Evolutionary conservation across 371 early-diverging fungal genomes (phyloP), one percentile per base, ranked within the genome.

Genomic region (Apophysomyces ossiformis): DNA sequence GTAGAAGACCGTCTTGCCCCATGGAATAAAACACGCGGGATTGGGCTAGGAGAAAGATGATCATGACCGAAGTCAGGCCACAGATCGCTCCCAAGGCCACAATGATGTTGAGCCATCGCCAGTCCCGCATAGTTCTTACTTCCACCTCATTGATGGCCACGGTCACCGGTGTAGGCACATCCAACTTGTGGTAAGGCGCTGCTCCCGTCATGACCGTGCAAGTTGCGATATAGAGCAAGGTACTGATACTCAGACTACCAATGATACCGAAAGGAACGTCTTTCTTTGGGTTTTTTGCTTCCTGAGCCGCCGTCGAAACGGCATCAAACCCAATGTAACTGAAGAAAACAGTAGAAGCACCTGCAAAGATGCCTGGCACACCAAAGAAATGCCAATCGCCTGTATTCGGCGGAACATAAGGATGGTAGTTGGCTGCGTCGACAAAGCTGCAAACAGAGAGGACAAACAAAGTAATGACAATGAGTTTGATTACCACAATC

Each of bases 201-300:
- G 95, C 83, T 15, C 96, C 96, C 11, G 88, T 86, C 66, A 94
- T 77, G 46, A 92, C 86, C 0, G 87, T 75, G 43, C 87, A 78
- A 46, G 61, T 81, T 16, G 82, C 87, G 16, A 95, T 79, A 64
- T 95, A 95, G 15, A 94, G 83, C 2, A 80, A 78, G 0, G 94
- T 93, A 70, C 92, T 89, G 63, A 95, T 86, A 15, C 66, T 37
- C 56, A 95, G 80, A 12, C 93, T 92, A 37, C 79, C 85, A 65
- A 93, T 79, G 62, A 96, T 93, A 36, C 93, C 96, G 60, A 94
- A 87, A 5, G 96, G 95, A 47, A 96, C 69, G 70, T 95, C 93
- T 5, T 87, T 76, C 56, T 88, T 84, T 35, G 96, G 95, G 32
- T 91, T 85, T 61, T 82, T 84, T 13, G 91, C 85, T 76, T 96